A percentile compares a stretch with the other conserved stretches of the same genome.
Evolutionary conservation across 2,329 filamentous ascomycete species (phyloP).

Genomic region (Neofusicoccum ribis): DNA sequence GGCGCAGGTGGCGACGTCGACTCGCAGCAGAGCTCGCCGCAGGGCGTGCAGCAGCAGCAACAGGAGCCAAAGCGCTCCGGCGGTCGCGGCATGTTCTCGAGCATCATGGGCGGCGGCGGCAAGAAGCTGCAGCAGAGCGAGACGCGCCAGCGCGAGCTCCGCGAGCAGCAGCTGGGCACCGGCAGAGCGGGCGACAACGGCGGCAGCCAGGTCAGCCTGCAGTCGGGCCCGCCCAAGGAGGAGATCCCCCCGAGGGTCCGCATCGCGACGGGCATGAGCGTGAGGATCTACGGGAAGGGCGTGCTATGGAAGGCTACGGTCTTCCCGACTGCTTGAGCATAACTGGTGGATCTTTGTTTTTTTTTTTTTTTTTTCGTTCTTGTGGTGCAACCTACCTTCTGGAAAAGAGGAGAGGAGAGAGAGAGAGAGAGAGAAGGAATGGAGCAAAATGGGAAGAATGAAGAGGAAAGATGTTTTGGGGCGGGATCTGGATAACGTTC

Average conservation of each 20-base stretch:
- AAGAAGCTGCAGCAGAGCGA: conserved; percentile 14
- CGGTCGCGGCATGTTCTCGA: conserved; percentile 44
- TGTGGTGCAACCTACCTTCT: neutral
- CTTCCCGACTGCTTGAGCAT: conserved; percentile 23
- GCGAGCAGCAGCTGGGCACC: conserved; percentile 14
- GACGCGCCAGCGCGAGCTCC: neutral
- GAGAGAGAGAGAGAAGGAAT: neutral
- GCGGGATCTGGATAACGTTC: conserved; percentile 5
- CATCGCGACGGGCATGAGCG: conserved; percentile 49
- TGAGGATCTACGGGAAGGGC: conserved; percentile 50
- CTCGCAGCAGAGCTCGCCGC: conserved; percentile 12
- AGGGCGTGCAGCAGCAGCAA: conserved; percentile 23
- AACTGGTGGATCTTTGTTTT: neutral
- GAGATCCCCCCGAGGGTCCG: conserved; percentile 48
- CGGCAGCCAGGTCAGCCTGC: conserved; percentile 18
- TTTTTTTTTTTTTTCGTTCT: neutral
- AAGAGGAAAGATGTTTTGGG: neutral
- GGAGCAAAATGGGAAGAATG: neutral
- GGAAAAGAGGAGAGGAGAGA: neutral
- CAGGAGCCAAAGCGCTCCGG: conserved; percentile 19
- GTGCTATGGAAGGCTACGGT: conserved; percentile 53
- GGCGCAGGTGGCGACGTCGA: neutral
- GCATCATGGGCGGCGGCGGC: conserved; percentile 33
- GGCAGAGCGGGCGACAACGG: neutral
- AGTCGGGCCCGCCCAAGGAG: conserved; percentile 29